Percentiles rank a stretch among this genome's conserved stretches.
These are phyloP conservation scores for Penicillium sp. DNA, from an alignment of 2,329 filamentous ascomycete genomes.

Conservation along the genomic window DNA sequence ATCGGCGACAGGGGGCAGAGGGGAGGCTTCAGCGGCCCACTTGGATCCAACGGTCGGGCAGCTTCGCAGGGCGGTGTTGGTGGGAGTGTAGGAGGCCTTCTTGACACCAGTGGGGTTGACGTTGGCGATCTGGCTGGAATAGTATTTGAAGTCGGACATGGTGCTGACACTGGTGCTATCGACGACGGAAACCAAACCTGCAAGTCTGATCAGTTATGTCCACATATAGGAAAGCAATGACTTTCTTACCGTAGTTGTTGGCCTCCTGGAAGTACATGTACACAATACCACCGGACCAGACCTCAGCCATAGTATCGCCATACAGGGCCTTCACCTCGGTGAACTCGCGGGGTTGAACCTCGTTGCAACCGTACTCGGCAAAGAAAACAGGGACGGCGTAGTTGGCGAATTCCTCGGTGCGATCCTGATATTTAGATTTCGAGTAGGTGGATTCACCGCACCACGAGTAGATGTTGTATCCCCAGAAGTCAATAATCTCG, in stretches of 20 bases:
- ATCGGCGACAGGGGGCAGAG: constrained; percentile 80
- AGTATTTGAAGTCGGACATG: constrained; percentile 69
- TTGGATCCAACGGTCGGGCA: constrained; percentile 65
- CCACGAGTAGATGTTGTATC: constrained; percentile 99
- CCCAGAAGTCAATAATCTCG: constrained; percentile 85
- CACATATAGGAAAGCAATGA: neutral
- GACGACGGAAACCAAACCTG: constrained; percentile 50
- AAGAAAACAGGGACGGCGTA: constrained; percentile 95
- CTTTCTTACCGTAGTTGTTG: constrained; percentile 59
- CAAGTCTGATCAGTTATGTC: constrained; percentile 43
- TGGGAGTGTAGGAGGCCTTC: constrained; percentile 65
- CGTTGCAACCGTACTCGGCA: constrained; percentile 94
- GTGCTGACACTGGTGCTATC: constrained; percentile 62
- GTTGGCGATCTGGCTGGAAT: constrained; percentile 66
- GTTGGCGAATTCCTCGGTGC: constrained; percentile 77
- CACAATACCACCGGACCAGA: constrained; percentile 92
- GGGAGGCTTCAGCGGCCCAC: constrained; percentile 64
- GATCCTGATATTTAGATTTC: constrained; percentile 72
- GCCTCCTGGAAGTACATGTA: constrained; percentile 94
- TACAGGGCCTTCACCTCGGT: constrained; percentile 80
- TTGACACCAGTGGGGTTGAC: constrained; percentile 65
- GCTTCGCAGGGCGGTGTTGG: constrained; percentile 61
- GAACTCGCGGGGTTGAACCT: constrained; percentile 67
- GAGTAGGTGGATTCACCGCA: constrained; percentile 77
- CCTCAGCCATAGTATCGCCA: constrained; percentile 70